Percentiles rank a stretch among this genome's conserved stretches.
Evolutionary conservation across 805 yeast genomes (phyloP).

Genomic region (Lipomyces sp.): DNA sequence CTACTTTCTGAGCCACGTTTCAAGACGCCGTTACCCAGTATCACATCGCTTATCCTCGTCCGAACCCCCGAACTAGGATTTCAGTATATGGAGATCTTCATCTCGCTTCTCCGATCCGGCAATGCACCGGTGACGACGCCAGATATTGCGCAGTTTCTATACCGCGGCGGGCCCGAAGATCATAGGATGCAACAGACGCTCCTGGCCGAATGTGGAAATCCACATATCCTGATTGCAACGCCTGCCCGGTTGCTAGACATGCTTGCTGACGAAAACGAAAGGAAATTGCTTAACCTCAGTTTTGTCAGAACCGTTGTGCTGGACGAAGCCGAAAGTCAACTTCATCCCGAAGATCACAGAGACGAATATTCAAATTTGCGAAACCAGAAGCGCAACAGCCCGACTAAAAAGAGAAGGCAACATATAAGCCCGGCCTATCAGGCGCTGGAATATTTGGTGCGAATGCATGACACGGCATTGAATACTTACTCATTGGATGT

Average conservation of each 20-base stretch:
- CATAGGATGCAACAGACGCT: constrained; percentile 40
- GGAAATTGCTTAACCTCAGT: constrained; percentile 18
- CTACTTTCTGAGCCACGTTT: constrained; percentile 36
- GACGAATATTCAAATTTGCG: neutral
- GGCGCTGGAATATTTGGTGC: constrained; percentile 21
- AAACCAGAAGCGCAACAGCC: neutral
- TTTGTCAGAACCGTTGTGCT: constrained; percentile 33
- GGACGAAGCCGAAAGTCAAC: constrained; percentile 38
- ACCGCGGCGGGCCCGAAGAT: constrained; percentile 40
- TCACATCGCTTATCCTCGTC: constrained; percentile 44
- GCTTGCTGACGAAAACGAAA: constrained; percentile 23
- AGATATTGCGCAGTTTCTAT: constrained; percentile 40
- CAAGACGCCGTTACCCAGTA: constrained; percentile 20
- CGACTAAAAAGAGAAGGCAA: neutral
- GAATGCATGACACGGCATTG: constrained; percentile 9
- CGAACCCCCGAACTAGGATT: constrained; percentile 45
- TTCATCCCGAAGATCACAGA: constrained; percentile 15
- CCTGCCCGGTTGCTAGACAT: constrained; percentile 58
- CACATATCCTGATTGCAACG: constrained; percentile 60
- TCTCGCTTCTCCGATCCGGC: constrained; percentile 27
- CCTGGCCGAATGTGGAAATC: constrained; percentile 38
- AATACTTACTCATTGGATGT: constrained; percentile 20
- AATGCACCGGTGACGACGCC: constrained; percentile 23
- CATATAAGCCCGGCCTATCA: neutral
- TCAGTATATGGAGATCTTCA: constrained; percentile 41